Percentiles rank a stretch among this genome's conserved stretches.
Conservation (phyloP, 1,284 basidiomycete species). For the Pseudozyma sp. region DNA sequence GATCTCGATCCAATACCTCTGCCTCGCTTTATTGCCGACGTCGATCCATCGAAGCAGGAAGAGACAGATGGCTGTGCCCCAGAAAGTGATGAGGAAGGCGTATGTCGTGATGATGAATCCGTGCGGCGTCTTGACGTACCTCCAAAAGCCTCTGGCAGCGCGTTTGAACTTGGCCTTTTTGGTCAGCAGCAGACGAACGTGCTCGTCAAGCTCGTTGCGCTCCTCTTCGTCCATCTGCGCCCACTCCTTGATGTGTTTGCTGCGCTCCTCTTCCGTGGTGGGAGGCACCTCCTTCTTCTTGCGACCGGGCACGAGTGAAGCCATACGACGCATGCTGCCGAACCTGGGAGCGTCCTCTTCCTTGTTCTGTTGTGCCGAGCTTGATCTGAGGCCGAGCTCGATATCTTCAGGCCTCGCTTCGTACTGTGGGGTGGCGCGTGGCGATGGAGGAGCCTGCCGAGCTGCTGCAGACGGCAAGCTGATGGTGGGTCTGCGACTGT, state of each 20-base stretch:
- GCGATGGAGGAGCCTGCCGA: constrained; percentile 5
- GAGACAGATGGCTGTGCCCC: constrained; percentile 65
- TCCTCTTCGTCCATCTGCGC: constrained; percentile 64
- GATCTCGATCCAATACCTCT: constrained; percentile 66
- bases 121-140: constrained; percentile 62
- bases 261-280: constrained; percentile 47
- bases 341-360: constrained; percentile 3
- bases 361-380: background rate
- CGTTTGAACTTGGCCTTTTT: constrained; percentile 73
- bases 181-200: constrained; percentile 81
- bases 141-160: constrained; percentile 54
- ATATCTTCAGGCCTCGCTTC: constrained; percentile 27
- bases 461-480: constrained; percentile 69
- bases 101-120: constrained; percentile 66
- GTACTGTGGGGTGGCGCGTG: constrained; percentile 12
- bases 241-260: constrained; percentile 60
- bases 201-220: constrained; percentile 74
- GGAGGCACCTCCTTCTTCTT: constrained; percentile 32
- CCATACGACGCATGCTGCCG: constrained; percentile 28
- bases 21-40: constrained; percentile 28
- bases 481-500: constrained; percentile 77
- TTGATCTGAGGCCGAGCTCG: constrained; percentile 29
- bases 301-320: constrained; percentile 20
- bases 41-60: constrained; percentile 63
- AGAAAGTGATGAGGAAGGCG: constrained; percentile 60